Conservation (phyloP, 116 monocot species). For the Trichopus zeylanicus region DNA sequence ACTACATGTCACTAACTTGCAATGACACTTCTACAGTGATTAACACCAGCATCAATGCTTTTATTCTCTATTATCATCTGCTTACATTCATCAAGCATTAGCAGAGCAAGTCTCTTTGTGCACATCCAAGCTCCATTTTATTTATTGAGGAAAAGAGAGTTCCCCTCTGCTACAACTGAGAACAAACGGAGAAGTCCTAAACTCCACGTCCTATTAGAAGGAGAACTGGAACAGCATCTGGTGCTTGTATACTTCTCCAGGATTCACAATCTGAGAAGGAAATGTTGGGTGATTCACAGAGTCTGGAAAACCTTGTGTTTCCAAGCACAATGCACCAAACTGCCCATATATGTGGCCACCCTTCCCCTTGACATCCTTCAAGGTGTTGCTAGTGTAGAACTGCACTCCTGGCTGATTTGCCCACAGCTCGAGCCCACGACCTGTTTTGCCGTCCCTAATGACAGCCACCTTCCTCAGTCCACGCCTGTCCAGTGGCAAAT, state of each 20-base stretch:
- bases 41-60: too few species aligned
- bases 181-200: too few species aligned
- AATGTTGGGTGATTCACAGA: constrained; percentile 64
- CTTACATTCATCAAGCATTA: too few species aligned
- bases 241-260: constrained; percentile 56
- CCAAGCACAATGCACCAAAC: constrained; percentile 51
- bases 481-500: constrained; percentile 11
- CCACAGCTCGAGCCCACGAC: constrained; percentile 47
- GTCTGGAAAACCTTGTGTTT: constrained; percentile 76
- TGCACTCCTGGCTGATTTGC: constrained; percentile 57
- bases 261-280: constrained; percentile 55
- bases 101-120: too few species aligned
- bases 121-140: too few species aligned
- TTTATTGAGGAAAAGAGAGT: too few species aligned
- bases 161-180: too few species aligned
- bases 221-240: constrained; percentile 73
- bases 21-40: too few species aligned
- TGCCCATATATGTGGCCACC: constrained; percentile 26
- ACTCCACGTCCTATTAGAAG: constrained; percentile 4
- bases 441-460: constrained; percentile 36
- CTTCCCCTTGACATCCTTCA: constrained; percentile 34
- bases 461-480: constrained; percentile 51
- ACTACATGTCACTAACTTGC: too few species aligned
- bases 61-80: too few species aligned
- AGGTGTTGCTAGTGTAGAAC: constrained; percentile 45